Evolutionary conservation across 106 monocot genomes (phyloP), one percentile per base, ranked within the genome.

Genomic region (Dendrobium officinale): DNA sequence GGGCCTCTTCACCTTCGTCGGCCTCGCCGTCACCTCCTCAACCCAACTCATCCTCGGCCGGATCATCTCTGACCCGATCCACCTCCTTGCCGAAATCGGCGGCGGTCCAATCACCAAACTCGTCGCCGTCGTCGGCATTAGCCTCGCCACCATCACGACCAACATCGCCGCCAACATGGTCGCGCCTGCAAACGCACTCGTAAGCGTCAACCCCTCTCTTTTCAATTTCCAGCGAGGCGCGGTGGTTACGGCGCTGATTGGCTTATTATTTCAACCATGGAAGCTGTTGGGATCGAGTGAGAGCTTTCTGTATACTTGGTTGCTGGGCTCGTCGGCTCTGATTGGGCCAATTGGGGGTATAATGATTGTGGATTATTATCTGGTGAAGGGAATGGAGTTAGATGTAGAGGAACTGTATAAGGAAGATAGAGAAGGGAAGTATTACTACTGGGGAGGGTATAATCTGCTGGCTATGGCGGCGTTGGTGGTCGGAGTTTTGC

Each of bases 151-250:
- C 26, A 81, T 98, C 66, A 98, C 97, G 19, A 98, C 97, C 75
- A 98, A 98, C 85, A 94, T 92, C 43, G 97, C 97, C 26, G 97
- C 97, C 55, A 98, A 98, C 68, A 86, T 94, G 1, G 92, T 98
- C 7, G 94, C 97, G 2, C 97, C 97, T 9, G 94, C 97, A 2
- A 98, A 98, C 73, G 91, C 97, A 0, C 79, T 98, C 2, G 91
- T 89, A 6, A 92, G 82, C 67, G 72, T 95, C 1, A 88, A 80
- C 56, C 94, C 98, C 3, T 54, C 79, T 0, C 7, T 20, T 37
- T 92, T 98, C 89, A 89, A 85, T 5, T 98, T 98, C 83, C 41
- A 84, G n/a, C 82, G 75, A 4, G 97, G 97, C 0, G 97, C 92
- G 0, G 49, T 98, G 18, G 54, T 91, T 15, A 95, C 94, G 5